phyloP scores from a whole-genome alignment of 1,284 basidiomycete genomes.

The Boletus semigastroideus region DNA sequence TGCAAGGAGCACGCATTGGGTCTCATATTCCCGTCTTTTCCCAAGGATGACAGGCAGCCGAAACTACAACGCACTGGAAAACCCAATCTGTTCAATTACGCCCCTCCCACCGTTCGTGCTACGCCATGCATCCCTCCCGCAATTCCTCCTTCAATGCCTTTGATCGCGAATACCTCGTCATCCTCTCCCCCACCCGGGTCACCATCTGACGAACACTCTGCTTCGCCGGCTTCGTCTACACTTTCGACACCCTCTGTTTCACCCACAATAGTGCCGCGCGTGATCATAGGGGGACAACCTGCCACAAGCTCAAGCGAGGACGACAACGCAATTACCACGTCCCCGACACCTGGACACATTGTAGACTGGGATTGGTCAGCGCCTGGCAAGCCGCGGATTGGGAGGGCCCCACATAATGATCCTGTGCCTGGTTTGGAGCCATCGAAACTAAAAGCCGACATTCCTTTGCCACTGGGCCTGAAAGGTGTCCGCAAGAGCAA shows the following conservation, averaged over 20 bases:
- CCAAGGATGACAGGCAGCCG: slow-evolving; percentile 1
- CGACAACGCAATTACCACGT: background rate
- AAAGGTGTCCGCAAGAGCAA: slow-evolving; percentile 14
- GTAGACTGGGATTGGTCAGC: slow-evolving; percentile 27
- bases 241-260: slow-evolving; percentile 28
- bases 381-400: background rate
- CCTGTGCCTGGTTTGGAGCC: background rate
- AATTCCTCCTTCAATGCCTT: background rate
- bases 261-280: slow-evolving; percentile 21
- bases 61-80: slow-evolving; percentile 15
- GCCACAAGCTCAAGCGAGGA: slow-evolving; percentile 12
- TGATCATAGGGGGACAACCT: slow-evolving; percentile 28
- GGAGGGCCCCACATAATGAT: background rate
- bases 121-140: slow-evolving; percentile 1
- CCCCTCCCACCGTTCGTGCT: slow-evolving; percentile 17
- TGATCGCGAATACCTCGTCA: background rate
- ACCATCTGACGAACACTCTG: slow-evolving; percentile 15
- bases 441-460: background rate
- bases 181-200: background rate
- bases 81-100: slow-evolving; percentile 28
- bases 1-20: slow-evolving; percentile 16
- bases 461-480: background rate
- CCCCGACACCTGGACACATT: slow-evolving; percentile 4
- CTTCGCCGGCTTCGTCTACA: slow-evolving; percentile 29
- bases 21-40: slow-evolving; percentile 4